phyloP scores from a whole-genome alignment of 208 protist species.

The Jaenimonas drosophilae region DNA sequence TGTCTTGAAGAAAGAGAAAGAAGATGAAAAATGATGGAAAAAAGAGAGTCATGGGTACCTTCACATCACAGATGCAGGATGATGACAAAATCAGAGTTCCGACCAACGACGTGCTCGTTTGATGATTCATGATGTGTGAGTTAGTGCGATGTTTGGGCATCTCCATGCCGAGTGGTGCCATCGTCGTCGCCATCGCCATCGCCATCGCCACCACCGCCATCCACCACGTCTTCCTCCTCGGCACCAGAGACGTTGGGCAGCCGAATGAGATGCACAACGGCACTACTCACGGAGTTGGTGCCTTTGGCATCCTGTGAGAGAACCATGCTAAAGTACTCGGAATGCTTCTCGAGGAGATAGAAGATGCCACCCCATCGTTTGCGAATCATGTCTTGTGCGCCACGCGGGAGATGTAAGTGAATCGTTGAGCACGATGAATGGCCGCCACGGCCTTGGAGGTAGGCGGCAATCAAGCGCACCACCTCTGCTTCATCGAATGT shows the following conservation, averaged over 20 bases:
- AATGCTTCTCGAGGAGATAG: conserved; percentile 60
- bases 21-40: no score
- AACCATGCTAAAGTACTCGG: conserved; percentile 80
- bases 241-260: conserved; percentile 27
- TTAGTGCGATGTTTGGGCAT: no score
- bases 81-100: no score
- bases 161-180: no score
- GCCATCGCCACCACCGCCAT: conserved; percentile 9
- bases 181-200: conserved; percentile 4
- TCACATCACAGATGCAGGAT: no score
- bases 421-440: conserved; percentile 25
- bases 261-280: conserved; percentile 68
- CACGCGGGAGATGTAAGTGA: conserved; percentile 54
- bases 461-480: conserved; percentile 64
- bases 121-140: neutral
- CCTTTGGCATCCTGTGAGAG: no score
- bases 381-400: conserved; percentile 62
- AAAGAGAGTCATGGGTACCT: no score
- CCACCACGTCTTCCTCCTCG: no score
- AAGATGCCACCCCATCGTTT: conserved; percentile 71
- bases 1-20: no score
- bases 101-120: neutral
- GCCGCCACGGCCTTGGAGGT: conserved; percentile 39
- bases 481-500: conserved; percentile 75
- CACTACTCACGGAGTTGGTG: conserved; percentile 51